Conservation (phyloP, 192 early-diverging fungal genomes). For the Podila horticola region DNA sequence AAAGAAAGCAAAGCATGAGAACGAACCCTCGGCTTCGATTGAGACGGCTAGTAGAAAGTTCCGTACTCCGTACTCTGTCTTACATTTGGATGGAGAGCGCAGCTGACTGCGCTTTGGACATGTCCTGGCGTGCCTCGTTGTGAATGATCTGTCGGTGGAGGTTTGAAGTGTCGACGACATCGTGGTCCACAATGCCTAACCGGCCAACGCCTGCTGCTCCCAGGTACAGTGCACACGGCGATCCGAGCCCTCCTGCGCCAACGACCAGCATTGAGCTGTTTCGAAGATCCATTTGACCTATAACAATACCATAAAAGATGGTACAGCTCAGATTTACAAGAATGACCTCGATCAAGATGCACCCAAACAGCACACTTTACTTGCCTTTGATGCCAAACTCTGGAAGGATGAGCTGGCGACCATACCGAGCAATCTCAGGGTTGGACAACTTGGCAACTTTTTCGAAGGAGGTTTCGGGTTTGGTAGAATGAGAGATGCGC, state of each 20-base stretch:
- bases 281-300: slow-evolving; percentile 81
- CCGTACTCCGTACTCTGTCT: neutral
- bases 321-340: neutral
- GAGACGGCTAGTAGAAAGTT: neutral
- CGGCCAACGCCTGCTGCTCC: slow-evolving; percentile 87
- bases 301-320: neutral
- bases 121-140: slow-evolving; percentile 71
- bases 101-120: slow-evolving; percentile 85
- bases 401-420: slow-evolving; percentile 87
- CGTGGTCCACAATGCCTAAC: slow-evolving; percentile 94
- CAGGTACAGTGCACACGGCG: slow-evolving; percentile 88
- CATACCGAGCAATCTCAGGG: slow-evolving; percentile 83
- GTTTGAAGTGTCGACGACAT: slow-evolving; percentile 90
- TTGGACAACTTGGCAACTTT: slow-evolving; percentile 61
- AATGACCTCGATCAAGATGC: neutral
- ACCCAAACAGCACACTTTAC: neutral
- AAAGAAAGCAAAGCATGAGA: neutral
- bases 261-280: slow-evolving; percentile 85
- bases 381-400: slow-evolving; percentile 78
- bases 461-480: slow-evolving; percentile 5
- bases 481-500: neutral
- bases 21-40: neutral
- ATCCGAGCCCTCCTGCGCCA: slow-evolving; percentile 95
- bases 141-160: slow-evolving; percentile 97
- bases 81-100: slow-evolving; percentile 63